Evolutionary conservation across 2,329 filamentous ascomycete genomes (phyloP), one percentile per base, ranked within the genome.

Genomic region (Phialophora expanda): DNA sequence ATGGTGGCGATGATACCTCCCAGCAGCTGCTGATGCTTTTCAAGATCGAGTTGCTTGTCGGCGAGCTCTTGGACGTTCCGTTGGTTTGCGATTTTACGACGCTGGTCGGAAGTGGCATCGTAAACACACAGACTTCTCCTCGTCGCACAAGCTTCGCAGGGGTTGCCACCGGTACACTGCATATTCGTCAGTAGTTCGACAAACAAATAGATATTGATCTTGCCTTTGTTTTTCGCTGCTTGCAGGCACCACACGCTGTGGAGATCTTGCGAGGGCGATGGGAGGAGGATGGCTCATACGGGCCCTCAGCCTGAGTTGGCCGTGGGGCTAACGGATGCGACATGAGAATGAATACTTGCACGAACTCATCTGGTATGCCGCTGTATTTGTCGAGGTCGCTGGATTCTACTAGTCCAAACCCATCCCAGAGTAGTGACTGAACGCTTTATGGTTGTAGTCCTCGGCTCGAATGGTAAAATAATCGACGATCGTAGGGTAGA

Each of bases 181-280:
- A 12, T 7, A 30, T n/a, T 28, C 38, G 51, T 57, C 51, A 61
- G 57, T 8, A 12, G 11, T 34, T 11, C 34, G 12, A 11, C 38
- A 34, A 44, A 26, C 48, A n/a, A n/a, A 41, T 44, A n/a, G 6
- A 44, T 11, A 20, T 8, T 8, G 38, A 5, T 6, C 62, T 51
- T 51, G 70, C 71, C 59, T 64, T 69, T 50, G 71, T 71, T 62
- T 73, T 73, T 26, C 71, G 56, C 50, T 70, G 68, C 55, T 73
- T 73, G 61, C 71, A 71, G 17, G 71, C 71, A 11, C 70, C 66
- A 53, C 71, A 73, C 2, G 71, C 71, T 12, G 70, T 73, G 9
- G 71, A 73, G n/a, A 73, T 73, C 51, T 73, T 73, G 26, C 70
- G 66, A 26, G 63, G 46, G 26, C 67, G 67, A 32, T 65, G 64